These are phyloP conservation scores for Phytopythium ostracodes DNA, from an alignment of 352 stramenopile species.

Conservation along the genomic window DNA sequence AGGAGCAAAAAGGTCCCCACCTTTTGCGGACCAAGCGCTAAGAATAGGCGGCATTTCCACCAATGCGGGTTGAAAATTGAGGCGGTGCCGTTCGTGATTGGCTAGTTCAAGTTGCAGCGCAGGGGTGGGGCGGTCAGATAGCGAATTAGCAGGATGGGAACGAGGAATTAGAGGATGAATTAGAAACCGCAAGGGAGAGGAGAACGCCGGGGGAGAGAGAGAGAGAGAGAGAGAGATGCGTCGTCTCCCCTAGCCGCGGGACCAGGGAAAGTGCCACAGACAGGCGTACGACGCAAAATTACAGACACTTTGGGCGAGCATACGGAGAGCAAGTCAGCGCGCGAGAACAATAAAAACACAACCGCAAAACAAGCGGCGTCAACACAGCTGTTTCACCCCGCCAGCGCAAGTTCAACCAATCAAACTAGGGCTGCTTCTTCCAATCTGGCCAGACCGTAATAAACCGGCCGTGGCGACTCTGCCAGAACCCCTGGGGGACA, in stretches of 20 bases:
- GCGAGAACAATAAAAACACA: neutral
- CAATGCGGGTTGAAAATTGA: neutral
- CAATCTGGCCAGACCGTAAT: neutral
- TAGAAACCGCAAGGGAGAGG: neutral
- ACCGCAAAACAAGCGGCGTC: neutral
- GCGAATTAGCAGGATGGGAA: too few relatives aligned
- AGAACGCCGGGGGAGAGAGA: neutral
- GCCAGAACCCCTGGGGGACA: neutral
- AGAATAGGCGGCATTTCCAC: neutral
- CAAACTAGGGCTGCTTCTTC: neutral
- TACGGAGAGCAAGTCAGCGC: neutral
- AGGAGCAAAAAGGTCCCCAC: neutral
- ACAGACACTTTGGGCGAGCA: neutral
- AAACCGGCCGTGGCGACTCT: neutral
- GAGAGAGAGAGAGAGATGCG: slow-evolving; percentile 1
- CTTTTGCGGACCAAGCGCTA: neutral
- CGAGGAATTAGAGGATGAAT: too few relatives aligned
- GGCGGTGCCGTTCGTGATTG: neutral
- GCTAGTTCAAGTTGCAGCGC: neutral
- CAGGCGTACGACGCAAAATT: neutral
- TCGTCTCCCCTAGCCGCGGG: neutral
- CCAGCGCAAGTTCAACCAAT: slow-evolving; percentile 8
- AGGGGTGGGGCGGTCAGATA: neutral
- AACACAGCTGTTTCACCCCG: slow-evolving; percentile 1
- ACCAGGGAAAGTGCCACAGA: neutral